A percentile compares a stretch with the other conserved stretches of the same genome.
Evolutionary conservation across 2,329 filamentous ascomycete species (phyloP).

Genomic region (Nakataea oryzae): DNA sequence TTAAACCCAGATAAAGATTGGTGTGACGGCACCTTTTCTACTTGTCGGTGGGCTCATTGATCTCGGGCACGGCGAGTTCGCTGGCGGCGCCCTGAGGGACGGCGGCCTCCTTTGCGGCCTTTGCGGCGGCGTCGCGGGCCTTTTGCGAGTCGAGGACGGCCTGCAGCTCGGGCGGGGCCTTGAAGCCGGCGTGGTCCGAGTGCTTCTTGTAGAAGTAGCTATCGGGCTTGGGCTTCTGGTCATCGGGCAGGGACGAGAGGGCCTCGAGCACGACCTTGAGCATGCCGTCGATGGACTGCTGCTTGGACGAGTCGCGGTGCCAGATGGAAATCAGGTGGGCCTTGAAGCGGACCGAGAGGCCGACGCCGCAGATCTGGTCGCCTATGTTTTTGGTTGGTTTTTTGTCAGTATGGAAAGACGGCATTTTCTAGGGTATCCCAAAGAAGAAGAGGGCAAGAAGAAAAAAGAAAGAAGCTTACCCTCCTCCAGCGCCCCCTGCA

Average conservation of each 20-base stretch:
- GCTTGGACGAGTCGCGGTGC: conserved; percentile 80
- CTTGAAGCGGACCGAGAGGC: conserved; percentile 81
- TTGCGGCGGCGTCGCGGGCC: conserved; percentile 26
- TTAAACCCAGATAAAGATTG: background rate
- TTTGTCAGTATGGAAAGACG: background rate
- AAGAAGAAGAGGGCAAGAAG: background rate
- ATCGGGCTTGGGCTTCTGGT: conserved; percentile 60
- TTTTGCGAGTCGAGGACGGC: conserved; percentile 47
- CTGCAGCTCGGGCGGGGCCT: conserved; percentile 49
- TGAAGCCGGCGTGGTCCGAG: conserved; percentile 76
- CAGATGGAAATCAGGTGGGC: conserved; percentile 82
- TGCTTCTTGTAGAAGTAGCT: conserved; percentile 85
- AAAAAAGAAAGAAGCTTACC: conserved; percentile 33
- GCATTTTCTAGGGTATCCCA: too few species aligned
- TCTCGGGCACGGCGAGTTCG: conserved; percentile 1
- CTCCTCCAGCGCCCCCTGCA: conserved; percentile 63
- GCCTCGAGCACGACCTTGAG: conserved; percentile 63
- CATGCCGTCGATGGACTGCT: conserved; percentile 66
- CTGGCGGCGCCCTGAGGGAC: conserved; percentile 12
- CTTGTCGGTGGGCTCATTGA: conserved; percentile 1
- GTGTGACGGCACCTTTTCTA: background rate
- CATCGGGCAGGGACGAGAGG: conserved; percentile 42
- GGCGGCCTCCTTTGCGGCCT: conserved; percentile 14
- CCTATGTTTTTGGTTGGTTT: conserved; percentile 59
- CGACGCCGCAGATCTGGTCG: conserved; percentile 83